Evolutionary conservation across 1,284 basidiomycete species (phyloP), one percentile per base, ranked within the genome.

Genomic region (Ganoderma lingzhi): DNA sequence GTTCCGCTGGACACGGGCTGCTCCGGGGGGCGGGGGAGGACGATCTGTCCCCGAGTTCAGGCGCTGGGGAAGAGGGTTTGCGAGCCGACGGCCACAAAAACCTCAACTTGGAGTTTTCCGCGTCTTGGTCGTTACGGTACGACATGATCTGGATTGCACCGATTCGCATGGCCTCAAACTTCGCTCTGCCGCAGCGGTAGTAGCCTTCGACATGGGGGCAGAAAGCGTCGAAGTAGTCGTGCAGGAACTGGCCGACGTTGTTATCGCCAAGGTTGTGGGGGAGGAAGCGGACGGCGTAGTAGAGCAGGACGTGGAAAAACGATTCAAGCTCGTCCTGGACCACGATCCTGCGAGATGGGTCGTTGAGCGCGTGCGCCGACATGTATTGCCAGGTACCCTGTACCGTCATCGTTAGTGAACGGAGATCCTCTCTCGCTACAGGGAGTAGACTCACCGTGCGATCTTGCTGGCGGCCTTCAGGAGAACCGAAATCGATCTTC

Each of bases 351-450:
- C 41, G 44, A 2, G 2, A 1, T 0, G 17, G 19, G 8, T 66
- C 23, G 1, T n/a, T 28, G 2, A 61, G 64, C 0, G 30, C 10
- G 6, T 51, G 4, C 0, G 37, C 64, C 0, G 64, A 60, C 32
- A 61, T 19, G 45, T 37, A 61, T 15, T 60, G 58, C 64, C 64
- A 66, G 0, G 64, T 66, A 0, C 64, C 64, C 64, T 66, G 23
- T 14, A 44, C 5, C 10, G 23, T 12, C 12, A 41, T 41, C 12
- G 39, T 41, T 9, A 41, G 39, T 8, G 10, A 41, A 41, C 12
- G 4, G 39, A 41, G 39, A 41, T 41, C 2, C 39, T 5, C 10
- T 35, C 35, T 6, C 3, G 6, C 9, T 5, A 9, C 39, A 41
- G 39, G 2, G 6, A 41, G 35, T 6, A 42, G 6, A 44, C 55